Evolutionary conservation across 2,329 filamentous ascomycete species (phyloP).

Genomic region (Gremmenia infestans): DNA sequence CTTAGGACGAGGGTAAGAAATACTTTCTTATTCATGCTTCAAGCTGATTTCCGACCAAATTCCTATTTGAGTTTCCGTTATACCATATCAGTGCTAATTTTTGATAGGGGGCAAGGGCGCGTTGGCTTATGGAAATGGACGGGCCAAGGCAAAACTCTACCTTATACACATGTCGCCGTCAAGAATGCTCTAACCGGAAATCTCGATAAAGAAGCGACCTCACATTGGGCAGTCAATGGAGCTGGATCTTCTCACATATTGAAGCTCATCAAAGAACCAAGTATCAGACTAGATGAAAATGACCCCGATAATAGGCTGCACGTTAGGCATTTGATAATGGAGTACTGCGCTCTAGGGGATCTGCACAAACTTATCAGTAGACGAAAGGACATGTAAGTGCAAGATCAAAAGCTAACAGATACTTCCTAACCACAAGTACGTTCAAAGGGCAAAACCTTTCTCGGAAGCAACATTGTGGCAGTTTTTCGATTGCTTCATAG

Average conservation of each 20-base stretch:
- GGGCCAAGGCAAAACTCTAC: background rate
- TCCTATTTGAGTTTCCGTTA: background rate
- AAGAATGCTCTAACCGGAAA: background rate
- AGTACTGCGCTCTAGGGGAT: background rate
- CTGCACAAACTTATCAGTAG: background rate
- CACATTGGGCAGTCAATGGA: background rate
- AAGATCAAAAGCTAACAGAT: background rate
- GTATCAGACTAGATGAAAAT: too few relatives aligned
- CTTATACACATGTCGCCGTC: background rate
- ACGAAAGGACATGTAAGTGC: background rate
- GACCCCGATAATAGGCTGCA: background rate
- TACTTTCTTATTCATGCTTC: background rate
- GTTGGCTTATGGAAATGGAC: background rate
- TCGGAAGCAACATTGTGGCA: slow-evolving; percentile 5
- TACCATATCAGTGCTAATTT: background rate
- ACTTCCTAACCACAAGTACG: background rate
- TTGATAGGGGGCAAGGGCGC: background rate
- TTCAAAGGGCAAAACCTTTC: slow-evolving; percentile 2
- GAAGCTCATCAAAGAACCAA: background rate
- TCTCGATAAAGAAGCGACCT: background rate
- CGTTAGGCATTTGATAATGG: background rate
- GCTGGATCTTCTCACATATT: background rate
- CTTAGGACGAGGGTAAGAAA: background rate
- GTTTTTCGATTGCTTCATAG: slow-evolving; percentile 6
- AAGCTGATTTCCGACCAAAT: background rate